Conservation (phyloP, 2,329 filamentous ascomycete species). For the Sporothrix curviconia region DNA sequence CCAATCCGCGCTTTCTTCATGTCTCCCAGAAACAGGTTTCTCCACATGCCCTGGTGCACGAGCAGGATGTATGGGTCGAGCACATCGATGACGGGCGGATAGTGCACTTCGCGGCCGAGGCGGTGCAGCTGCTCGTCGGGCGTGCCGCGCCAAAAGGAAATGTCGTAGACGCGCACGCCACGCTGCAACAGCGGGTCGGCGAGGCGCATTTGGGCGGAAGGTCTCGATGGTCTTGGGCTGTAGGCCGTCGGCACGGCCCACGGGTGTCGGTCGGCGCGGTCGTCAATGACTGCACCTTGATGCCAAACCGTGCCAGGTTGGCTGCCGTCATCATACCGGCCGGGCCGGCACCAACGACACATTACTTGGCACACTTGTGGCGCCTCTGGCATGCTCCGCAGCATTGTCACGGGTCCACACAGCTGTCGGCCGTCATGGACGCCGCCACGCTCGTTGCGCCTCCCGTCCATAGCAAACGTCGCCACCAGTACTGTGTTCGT, state of each 20-base stretch:
- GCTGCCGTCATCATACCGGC: constrained; percentile 44
- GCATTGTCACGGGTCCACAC: constrained; percentile 40
- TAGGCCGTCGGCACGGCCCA: constrained; percentile 58
- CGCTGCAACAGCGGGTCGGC: constrained; percentile 61
- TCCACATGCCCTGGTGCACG: constrained; percentile 69
- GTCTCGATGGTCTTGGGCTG: constrained; percentile 77
- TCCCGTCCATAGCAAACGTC: constrained; percentile 25
- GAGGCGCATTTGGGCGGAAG: constrained; percentile 64
- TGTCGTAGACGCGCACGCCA: constrained; percentile 66
- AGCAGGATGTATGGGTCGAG: constrained; percentile 50
- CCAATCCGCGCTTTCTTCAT: constrained; percentile 56
- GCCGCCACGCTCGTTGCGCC: constrained; percentile 26
- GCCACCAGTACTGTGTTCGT: constrained; percentile 18
- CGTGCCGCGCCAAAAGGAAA: constrained; percentile 61
- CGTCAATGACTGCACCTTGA: constrained; percentile 24
- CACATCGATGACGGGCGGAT: constrained; percentile 49
- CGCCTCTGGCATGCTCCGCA: constrained; percentile 32
- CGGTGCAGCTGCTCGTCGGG: constrained; percentile 46
- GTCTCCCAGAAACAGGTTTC: constrained; percentile 63
- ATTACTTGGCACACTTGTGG: constrained; percentile 27
- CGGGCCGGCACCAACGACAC: constrained; percentile 50
- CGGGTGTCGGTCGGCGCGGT: constrained; percentile 29
- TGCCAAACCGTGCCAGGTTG: constrained; percentile 50
- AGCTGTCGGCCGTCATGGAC: constrained; percentile 27
- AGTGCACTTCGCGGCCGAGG: constrained; percentile 50